Base-by-base conservation (phyloP, 345 rosid genomes). In the Brassica juncea region DNA sequence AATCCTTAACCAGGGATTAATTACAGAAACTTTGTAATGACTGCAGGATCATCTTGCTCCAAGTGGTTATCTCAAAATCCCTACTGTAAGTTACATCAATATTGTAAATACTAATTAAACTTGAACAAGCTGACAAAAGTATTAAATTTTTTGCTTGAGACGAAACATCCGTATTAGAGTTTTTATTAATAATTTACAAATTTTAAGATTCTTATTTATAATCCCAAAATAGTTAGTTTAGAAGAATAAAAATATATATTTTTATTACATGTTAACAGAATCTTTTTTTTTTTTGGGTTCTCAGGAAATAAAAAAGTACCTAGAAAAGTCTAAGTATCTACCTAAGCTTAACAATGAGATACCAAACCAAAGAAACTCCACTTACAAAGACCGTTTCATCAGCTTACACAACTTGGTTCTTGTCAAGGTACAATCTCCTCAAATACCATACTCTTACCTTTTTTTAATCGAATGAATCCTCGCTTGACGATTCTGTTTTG, bases 281-380 rank as follows among this genome's bases (percentile, higher is more conserved):
- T 8, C 3, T 9, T 55, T 65, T 14, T 66, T 78, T 67, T 1
- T 70, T 52, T 19, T 0, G 19, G 15, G 71, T 76, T 76, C 42
- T 55, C 61, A 81, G 84, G 67, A 49, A 5, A 31, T 68, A 0
- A 3, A 8, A 32, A 66, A 28, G 32, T 81, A 81, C 68, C 23
- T 81, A 2, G 69, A 81, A 39, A 86, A 83, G 59, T 90, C 93
- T 34, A 86, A 83, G 81, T 94, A 88, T 81, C 96, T 94, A 81
- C 97, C 97, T 0, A 90, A 77, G 89, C 95, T 92, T 61, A 92
- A 88, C 84, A 94, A 95, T 67, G 98, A 90, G 86, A 83, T 82
- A 69, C 89, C 92, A 30, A 66, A 55, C 31, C 75, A 77, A 65
- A 88, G 91, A 79, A 91, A 91, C 83, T 77, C 90, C 67, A 90